phyloP scores from a whole-genome alignment of 306 rosid species.

The Sophora flavescens region DNA sequence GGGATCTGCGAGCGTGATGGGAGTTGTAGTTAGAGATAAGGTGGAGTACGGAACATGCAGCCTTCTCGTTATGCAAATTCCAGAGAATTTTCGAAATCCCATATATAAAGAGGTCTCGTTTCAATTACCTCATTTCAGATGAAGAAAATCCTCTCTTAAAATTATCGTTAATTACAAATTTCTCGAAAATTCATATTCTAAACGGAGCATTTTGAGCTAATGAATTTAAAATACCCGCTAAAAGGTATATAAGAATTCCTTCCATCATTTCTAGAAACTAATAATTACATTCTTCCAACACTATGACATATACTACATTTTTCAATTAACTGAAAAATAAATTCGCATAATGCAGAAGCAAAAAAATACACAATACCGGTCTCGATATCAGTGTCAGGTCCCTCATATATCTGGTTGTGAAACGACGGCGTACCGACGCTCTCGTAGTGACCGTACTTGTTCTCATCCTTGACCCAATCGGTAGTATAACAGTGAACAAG shows the following conservation, averaged over 20 bases:
- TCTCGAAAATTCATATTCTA: background rate
- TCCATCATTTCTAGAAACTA: background rate
- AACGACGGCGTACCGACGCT: constrained; percentile 72
- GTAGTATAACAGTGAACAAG: constrained; percentile 95
- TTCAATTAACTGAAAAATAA: background rate
- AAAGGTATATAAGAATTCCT: background rate
- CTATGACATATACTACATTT: background rate
- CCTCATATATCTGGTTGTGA: constrained; percentile 92
- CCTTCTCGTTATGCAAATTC: too few species aligned
- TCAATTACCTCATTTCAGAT: background rate
- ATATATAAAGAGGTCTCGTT: too few species aligned
- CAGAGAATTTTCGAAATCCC: too few species aligned
- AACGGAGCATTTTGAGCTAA: background rate
- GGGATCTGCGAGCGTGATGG: background rate
- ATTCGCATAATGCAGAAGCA: constrained; percentile 6
- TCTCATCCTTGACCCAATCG: constrained; percentile 96
- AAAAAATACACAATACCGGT: constrained; percentile 71
- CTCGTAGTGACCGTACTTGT: constrained; percentile 92
- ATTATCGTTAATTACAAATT: background rate
- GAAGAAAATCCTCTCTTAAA: too few species aligned
- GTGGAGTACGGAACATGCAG: background rate
- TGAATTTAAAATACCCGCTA: background rate
- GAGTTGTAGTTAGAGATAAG: background rate
- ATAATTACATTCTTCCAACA: constrained; percentile 9
- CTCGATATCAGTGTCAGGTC: constrained; percentile 97